Conservation (phyloP, 208 protist species). For the Leishmania turanica region DNA sequence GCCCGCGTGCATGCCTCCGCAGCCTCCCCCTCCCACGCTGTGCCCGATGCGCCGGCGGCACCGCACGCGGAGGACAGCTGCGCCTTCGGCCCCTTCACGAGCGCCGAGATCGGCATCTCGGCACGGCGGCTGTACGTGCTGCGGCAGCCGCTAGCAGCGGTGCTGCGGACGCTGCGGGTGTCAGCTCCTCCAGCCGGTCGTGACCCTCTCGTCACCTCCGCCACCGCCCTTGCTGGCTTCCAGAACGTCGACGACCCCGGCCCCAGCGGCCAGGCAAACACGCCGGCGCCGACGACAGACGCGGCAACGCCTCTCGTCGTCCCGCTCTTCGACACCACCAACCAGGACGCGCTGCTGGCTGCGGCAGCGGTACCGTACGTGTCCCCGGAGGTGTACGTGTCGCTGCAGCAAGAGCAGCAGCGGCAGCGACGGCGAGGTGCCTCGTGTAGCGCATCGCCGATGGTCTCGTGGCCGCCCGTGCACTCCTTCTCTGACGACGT, state of each 20-base stretch:
- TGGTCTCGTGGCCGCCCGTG: slow-evolving; percentile 13
- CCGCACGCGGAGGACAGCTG: slow-evolving; percentile 49
- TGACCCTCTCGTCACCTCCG: slow-evolving; percentile 22
- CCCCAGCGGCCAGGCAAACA: background rate
- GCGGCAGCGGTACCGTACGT: slow-evolving; percentile 61
- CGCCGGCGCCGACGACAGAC: background rate
- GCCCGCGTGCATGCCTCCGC: background rate
- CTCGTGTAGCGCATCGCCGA: background rate
- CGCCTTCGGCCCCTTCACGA: slow-evolving; percentile 71
- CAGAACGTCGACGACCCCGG: slow-evolving; percentile 22
- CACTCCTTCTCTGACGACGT: slow-evolving; percentile 76
- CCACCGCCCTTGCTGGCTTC: slow-evolving; percentile 16
- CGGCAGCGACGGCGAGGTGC: slow-evolving; percentile 2
- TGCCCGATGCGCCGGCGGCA: background rate
- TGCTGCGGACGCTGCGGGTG: slow-evolving; percentile 56
- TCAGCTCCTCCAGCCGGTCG: slow-evolving; percentile 10
- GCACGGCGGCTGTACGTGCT: slow-evolving; percentile 37
- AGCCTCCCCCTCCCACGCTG: background rate
- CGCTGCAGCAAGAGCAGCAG: slow-evolving; percentile 9
- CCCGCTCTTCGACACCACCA: slow-evolving; percentile 59
- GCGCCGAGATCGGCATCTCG: slow-evolving; percentile 54
- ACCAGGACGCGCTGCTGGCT: slow-evolving; percentile 30
- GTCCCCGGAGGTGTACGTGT: slow-evolving; percentile 64
- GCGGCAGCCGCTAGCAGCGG: slow-evolving; percentile 51
- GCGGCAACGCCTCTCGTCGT: slow-evolving; percentile 9